phyloP scores from a whole-genome alignment of 257 asterid genomes.

The Parsonsia alboflavescens region DNA sequence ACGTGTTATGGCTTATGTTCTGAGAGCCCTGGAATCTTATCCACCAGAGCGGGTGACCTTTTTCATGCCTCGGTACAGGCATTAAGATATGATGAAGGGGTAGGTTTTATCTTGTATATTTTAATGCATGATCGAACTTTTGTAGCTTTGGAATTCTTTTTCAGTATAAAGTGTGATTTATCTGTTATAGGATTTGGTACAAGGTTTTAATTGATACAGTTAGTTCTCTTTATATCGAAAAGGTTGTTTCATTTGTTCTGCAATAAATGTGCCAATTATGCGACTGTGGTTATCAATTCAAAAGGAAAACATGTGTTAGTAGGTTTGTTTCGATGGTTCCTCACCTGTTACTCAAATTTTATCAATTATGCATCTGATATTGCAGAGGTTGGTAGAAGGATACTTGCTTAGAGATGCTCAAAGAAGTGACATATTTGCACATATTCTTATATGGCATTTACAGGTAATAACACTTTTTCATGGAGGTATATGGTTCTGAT shows the following conservation, averaged over 20 bases:
- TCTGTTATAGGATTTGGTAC: background rate
- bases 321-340: background rate
- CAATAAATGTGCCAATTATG: background rate
- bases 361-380: constrained; percentile 2
- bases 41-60: constrained; percentile 95
- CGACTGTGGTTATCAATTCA: no score
- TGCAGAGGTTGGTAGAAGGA: constrained; percentile 95
- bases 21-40: constrained; percentile 95
- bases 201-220: background rate
- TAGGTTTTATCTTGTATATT: constrained; percentile 20
- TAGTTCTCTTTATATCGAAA: background rate
- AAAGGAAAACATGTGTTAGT: background rate
- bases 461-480: constrained; percentile 45
- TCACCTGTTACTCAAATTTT: background rate
- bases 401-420: constrained; percentile 98
- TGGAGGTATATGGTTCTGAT: constrained; percentile 3
- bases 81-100: constrained; percentile 93
- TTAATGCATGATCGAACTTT: background rate
- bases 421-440: constrained; percentile 93
- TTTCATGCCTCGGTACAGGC: constrained; percentile 99
- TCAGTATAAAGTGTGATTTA: background rate
- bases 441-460: constrained; percentile 95
- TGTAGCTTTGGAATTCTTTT: background rate
- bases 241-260: constrained; percentile 5
- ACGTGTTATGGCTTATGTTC: constrained; percentile 99